phyloP scores from a whole-genome alignment of 164 flowering plant species.

The Magnolia sinica region DNA sequence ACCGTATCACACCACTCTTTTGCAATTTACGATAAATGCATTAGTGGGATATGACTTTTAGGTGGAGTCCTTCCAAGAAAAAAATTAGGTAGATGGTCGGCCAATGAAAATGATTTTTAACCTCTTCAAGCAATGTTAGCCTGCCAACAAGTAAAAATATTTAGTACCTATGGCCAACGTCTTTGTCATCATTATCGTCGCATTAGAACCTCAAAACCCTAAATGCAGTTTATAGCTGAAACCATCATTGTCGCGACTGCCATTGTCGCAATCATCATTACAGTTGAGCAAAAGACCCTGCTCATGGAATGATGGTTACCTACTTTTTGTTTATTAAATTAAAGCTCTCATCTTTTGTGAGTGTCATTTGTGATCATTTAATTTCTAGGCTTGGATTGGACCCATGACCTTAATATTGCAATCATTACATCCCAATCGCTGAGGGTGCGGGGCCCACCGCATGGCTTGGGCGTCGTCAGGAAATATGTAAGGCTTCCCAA shows the following conservation, averaged over 20 bases:
- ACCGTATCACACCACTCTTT: background rate
- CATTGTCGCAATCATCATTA: background rate
- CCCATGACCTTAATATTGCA: background rate
- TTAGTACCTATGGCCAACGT: background rate
- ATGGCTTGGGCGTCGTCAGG: background rate
- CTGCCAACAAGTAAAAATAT: background rate
- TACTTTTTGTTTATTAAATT: background rate
- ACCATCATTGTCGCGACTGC: background rate
- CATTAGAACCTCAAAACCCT: too few relatives aligned
- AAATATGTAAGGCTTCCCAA: background rate
- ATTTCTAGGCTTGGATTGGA: background rate
- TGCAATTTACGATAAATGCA: background rate
- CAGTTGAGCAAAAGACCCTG: background rate
- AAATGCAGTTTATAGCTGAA: background rate
- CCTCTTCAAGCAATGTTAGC: background rate
- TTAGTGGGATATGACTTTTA: constrained; percentile 1
- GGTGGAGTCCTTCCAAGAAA: background rate
- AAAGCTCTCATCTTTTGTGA: background rate
- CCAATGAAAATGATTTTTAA: background rate
- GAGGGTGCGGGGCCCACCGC: background rate
- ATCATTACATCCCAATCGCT: background rate
- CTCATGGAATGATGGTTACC: background rate
- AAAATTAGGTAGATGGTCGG: constrained; percentile 2
- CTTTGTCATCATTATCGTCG: background rate
- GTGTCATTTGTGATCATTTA: background rate